Conservation (phyloP, 164 flowering plant species). For the Umbilicus rupestris region DNA sequence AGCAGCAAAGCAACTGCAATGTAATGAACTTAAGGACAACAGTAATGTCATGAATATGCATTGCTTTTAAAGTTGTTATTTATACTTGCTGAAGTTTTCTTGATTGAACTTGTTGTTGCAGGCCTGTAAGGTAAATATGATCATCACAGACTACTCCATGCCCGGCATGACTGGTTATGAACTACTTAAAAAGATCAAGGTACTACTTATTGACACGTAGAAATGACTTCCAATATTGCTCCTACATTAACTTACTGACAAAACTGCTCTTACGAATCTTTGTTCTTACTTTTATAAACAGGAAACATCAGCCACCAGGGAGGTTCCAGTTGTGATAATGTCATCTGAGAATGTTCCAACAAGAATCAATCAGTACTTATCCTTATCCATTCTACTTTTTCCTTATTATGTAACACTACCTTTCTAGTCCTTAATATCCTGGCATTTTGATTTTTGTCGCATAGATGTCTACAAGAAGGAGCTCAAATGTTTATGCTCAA, state of each 20-base stretch:
- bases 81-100: background rate
- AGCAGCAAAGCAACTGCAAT: conserved; percentile 13
- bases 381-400: background rate
- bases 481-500: conserved; percentile 64
- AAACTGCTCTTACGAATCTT: background rate
- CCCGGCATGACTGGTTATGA: conserved; percentile 87
- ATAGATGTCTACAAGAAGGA: conserved; percentile 71
- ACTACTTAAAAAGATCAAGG: conserved; percentile 71
- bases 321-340: conserved; percentile 74
- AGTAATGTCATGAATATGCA: background rate
- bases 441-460: background rate
- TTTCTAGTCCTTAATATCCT: background rate
- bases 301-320: conserved; percentile 57
- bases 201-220: no score
- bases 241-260: background rate
- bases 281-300: conserved; percentile 16
- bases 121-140: conserved; percentile 47
- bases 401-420: background rate
- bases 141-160: conserved; percentile 79
- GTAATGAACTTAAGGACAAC: conserved; percentile 6
- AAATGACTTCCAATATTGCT: background rate
- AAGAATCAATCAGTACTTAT: conserved; percentile 26
- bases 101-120: conserved; percentile 12
- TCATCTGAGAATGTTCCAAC: conserved; percentile 75
- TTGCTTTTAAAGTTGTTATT: background rate